Conservation (phyloP, 176 grass and related monocot genomes). For the Canna indica region DNA sequence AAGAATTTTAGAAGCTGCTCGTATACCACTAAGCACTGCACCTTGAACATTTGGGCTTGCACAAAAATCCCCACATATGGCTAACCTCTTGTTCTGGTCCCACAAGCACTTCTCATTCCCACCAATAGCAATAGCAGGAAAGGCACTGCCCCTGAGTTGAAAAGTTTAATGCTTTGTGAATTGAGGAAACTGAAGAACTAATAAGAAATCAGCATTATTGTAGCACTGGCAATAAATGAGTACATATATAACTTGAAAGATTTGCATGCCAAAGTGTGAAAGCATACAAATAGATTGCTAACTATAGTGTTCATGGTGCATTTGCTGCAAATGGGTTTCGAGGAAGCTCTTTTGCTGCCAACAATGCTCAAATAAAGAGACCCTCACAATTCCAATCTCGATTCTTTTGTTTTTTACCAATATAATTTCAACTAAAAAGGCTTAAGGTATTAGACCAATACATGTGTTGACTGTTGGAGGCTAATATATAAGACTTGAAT, state of each 20-base stretch:
- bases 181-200: not conserved
- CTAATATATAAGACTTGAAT: too few relatives aligned
- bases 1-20: conserved; percentile 69
- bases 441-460: too few relatives aligned
- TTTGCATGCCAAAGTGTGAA: too few relatives aligned
- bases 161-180: conserved; percentile 2
- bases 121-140: conserved; percentile 43
- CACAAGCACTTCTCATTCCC: conserved; percentile 71
- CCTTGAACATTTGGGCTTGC: conserved; percentile 62
- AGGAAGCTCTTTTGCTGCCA: too few relatives aligned
- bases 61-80: conserved; percentile 89
- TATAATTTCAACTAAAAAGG: too few relatives aligned
- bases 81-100: conserved; percentile 56
- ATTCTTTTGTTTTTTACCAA: too few relatives aligned
- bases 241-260: too few relatives aligned
- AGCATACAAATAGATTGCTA: too few relatives aligned
- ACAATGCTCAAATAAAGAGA: not conserved
- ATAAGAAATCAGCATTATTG: not conserved
- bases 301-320: too few relatives aligned
- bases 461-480: too few relatives aligned
- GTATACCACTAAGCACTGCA: conserved; percentile 61
- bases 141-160: conserved; percentile 64
- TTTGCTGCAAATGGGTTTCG: too few relatives aligned
- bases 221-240: too few relatives aligned
- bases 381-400: not conserved